These are phyloP conservation scores for Diaporthe vexans DNA, from an alignment of 2,329 filamentous ascomycete species.

Conservation along the genomic window DNA sequence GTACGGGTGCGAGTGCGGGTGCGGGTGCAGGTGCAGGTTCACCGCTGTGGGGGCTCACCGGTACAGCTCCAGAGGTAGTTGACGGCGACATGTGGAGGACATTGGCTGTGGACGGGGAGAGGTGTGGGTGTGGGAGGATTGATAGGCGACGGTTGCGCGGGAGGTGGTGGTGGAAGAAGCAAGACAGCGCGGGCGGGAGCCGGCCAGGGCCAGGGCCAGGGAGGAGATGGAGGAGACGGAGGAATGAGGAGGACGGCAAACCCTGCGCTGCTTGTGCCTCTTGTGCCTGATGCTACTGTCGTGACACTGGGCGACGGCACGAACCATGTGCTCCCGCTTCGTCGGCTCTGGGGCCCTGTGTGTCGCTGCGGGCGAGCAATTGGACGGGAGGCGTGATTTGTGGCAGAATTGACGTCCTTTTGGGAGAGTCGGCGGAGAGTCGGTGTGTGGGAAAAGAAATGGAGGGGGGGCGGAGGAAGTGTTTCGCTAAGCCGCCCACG, in stretches of 20 bases:
- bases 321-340: slow-evolving; percentile 30
- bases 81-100: slow-evolving; percentile 70
- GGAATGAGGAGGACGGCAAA: slow-evolving; percentile 24
- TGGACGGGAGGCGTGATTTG: slow-evolving; percentile 27
- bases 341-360: slow-evolving; percentile 19
- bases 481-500: slow-evolving; percentile 37
- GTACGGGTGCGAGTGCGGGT: background rate
- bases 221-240: background rate
- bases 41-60: slow-evolving; percentile 44
- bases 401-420: slow-evolving; percentile 23
- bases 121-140: slow-evolving; percentile 47
- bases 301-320: slow-evolving; percentile 7
- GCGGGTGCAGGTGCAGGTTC: slow-evolving; percentile 52
- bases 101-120: slow-evolving; percentile 59
- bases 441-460: slow-evolving; percentile 38
- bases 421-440: slow-evolving; percentile 33
- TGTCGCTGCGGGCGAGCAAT: slow-evolving; percentile 15
- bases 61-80: slow-evolving; percentile 64
- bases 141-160: slow-evolving; percentile 45
- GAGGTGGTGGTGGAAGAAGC: slow-evolving; percentile 24
- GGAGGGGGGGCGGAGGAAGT: slow-evolving; percentile 34
- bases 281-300: slow-evolving; percentile 30
- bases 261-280: slow-evolving; percentile 29
- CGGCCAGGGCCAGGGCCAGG: slow-evolving; percentile 15
- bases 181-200: slow-evolving; percentile 4